Evolutionary conservation across 306 rosid species (phyloP).

Genomic region (Trifolium pratense): DNA sequence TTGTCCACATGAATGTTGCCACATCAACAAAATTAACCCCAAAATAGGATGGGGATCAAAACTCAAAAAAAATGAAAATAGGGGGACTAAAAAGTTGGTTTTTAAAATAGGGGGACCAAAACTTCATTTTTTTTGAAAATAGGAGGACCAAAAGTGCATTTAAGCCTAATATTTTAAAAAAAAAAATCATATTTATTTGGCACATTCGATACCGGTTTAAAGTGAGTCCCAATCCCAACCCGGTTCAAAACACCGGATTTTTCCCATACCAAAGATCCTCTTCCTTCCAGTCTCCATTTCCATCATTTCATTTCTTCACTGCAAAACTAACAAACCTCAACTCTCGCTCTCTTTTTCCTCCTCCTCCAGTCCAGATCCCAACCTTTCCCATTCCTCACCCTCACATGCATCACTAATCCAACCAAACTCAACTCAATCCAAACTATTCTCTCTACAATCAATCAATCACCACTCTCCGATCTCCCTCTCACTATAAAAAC

Average conservation of each 20-base stretch:
- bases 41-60: too few species aligned
- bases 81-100: too few species aligned
- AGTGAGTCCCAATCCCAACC: not conserved
- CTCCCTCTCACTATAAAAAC: not conserved
- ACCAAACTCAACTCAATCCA: not conserved
- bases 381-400: not conserved
- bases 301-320: not conserved
- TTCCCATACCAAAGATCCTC: not conserved
- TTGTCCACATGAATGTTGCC: too few species aligned
- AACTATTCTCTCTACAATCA: not conserved
- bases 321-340: conserved; percentile 2
- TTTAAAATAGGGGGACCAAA: too few species aligned
- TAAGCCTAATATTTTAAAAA: too few species aligned
- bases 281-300: not conserved
- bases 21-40: too few species aligned
- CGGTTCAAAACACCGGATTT: conserved; percentile 4
- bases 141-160: too few species aligned
- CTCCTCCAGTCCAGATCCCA: conserved; percentile 16
- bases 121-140: too few species aligned
- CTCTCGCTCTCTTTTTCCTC: not conserved
- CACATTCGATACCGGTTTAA: too few species aligned
- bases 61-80: too few species aligned
- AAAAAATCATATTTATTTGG: too few species aligned
- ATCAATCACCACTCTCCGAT: not conserved
- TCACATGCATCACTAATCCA: not conserved